Evolutionary conservation across 805 yeast genomes (phyloP).

Genomic region (Candida oleophila): DNA sequence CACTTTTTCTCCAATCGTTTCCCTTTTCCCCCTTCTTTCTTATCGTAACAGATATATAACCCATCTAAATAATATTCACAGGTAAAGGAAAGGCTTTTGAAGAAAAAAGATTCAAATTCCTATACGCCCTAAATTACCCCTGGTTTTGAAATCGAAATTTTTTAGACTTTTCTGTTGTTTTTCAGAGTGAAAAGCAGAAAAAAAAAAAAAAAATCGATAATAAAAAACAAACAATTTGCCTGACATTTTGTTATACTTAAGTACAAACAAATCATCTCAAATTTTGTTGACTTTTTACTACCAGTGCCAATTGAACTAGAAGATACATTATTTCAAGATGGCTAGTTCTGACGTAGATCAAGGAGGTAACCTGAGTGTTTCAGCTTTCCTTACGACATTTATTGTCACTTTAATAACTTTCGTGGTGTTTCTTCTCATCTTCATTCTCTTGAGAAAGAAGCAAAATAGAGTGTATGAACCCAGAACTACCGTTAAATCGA

Average conservation of each 20-base stretch:
- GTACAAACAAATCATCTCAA: background rate
- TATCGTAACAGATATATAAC: too few species aligned
- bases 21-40: background rate
- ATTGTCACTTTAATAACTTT: constrained; percentile 44
- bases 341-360: constrained; percentile 1
- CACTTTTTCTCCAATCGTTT: background rate
- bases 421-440: constrained; percentile 38
- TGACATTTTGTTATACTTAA: background rate
- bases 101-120: background rate
- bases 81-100: background rate
- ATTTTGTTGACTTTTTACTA: background rate
- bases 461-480: constrained; percentile 54
- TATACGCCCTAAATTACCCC: background rate
- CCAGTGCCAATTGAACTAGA: constrained; percentile 1
- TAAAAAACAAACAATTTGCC: background rate
- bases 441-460: constrained; percentile 41
- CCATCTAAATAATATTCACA: too few species aligned
- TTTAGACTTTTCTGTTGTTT: background rate
- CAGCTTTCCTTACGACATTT: constrained; percentile 49
- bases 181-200: background rate
- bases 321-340: constrained; percentile 11
- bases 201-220: background rate
- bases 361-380: constrained; percentile 35
- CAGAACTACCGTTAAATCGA: constrained; percentile 42
- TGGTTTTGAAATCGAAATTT: background rate